These are phyloP conservation scores for Ophiorrhiza pumila DNA, from an alignment of 257 asterid genomes.

Conservation along the genomic window DNA sequence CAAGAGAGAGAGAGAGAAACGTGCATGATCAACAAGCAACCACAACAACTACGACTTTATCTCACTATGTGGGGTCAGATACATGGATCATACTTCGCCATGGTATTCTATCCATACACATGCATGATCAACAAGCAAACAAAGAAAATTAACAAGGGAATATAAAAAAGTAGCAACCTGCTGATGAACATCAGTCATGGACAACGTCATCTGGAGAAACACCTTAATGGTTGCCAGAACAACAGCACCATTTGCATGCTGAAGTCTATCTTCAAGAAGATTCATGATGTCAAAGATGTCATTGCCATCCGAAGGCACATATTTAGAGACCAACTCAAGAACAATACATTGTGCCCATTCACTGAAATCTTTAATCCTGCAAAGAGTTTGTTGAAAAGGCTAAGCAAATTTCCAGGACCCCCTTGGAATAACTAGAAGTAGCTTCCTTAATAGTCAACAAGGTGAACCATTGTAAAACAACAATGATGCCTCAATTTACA, in stretches of 20 bases:
- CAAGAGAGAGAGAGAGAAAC: constrained; percentile 2
- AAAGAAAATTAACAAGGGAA: constrained; percentile 14
- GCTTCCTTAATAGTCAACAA: neutral
- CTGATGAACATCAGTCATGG: constrained; percentile 99
- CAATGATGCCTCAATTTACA: neutral
- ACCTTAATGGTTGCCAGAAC: constrained; percentile 93
- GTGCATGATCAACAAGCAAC: constrained; percentile 14
- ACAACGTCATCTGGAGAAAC: constrained; percentile 87
- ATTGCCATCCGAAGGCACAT: constrained; percentile 80
- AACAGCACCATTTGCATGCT: constrained; percentile 99
- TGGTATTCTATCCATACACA: too few species aligned
- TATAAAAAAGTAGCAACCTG: constrained; percentile 55
- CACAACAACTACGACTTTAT: too few species aligned
- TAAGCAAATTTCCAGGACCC: neutral
- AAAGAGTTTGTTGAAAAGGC: constrained; percentile 16
- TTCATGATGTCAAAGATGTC: constrained; percentile 99
- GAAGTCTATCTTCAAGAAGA: constrained; percentile 99
- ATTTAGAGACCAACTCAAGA: constrained; percentile 84
- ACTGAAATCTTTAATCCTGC: constrained; percentile 87
- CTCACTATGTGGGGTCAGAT: too few species aligned
- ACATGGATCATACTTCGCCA: too few species aligned
- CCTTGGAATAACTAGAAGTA: neutral
- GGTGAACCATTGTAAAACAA: neutral
- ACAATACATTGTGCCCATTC: constrained; percentile 99
- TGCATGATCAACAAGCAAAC: constrained; percentile 15